A percentile compares a stretch with the other conserved stretches of the same genome.
These are phyloP conservation scores for Podospora tetraspora DNA, from an alignment of 495 filamentous ascomycete species.

Conservation along the genomic window DNA sequence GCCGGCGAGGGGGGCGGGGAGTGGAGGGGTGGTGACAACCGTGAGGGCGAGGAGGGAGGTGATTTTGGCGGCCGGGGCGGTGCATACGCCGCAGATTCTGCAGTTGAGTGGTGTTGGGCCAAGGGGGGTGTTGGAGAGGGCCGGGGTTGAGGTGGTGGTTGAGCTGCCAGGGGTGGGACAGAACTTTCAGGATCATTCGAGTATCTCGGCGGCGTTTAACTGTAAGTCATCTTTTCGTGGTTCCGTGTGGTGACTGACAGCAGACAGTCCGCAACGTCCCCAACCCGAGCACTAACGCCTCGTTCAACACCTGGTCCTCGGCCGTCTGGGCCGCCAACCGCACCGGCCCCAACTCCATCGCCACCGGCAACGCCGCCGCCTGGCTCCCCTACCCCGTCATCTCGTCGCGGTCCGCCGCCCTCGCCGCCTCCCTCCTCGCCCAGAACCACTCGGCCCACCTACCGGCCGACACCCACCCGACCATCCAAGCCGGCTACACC, in stretches of 20 bases:
- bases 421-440: slow-evolving; percentile 30
- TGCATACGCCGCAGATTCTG: slow-evolving; percentile 54
- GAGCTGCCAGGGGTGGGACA: slow-evolving; percentile 52
- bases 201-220: slow-evolving; percentile 27
- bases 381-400: slow-evolving; percentile 45
- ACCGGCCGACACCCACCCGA: slow-evolving; percentile 31
- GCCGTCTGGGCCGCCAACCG: slow-evolving; percentile 33
- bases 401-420: slow-evolving; percentile 29
- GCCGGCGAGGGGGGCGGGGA: slow-evolving; percentile 1
- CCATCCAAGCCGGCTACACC: slow-evolving; percentile 41
- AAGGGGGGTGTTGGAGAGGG: slow-evolving; percentile 33
- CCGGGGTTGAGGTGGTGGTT: slow-evolving; percentile 40
- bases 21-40: slow-evolving; percentile 19
- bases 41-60: slow-evolving; percentile 51
- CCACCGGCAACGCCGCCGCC: slow-evolving; percentile 39
- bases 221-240: slow-evolving; percentile 22
- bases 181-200: slow-evolving; percentile 55
- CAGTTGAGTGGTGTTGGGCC: slow-evolving; percentile 53
- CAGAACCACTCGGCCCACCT: slow-evolving; percentile 38
- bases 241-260: neutral
- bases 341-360: slow-evolving; percentile 42
- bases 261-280: slow-evolving; percentile 31
- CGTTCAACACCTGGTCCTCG: slow-evolving; percentile 35
- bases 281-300: slow-evolving; percentile 36
- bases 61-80: slow-evolving; percentile 52